phyloP scores from a whole-genome alignment of 2,329 filamentous ascomycete genomes.

The Ambrosiella xylebori region DNA sequence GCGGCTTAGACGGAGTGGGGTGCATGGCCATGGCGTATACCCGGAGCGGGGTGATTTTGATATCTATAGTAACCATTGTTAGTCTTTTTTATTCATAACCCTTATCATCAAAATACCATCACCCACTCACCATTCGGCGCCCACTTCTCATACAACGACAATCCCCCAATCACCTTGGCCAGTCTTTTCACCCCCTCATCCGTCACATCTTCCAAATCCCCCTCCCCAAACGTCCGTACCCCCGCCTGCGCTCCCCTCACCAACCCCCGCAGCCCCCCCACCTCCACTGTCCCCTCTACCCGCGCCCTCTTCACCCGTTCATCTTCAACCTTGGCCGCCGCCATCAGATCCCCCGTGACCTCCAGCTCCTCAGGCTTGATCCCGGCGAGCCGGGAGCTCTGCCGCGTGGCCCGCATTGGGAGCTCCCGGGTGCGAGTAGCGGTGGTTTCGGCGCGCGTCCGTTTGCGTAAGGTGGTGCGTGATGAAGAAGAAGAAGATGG shows the following conservation, averaged over 20 bases:
- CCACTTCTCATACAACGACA: constrained; percentile 72
- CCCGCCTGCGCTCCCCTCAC: constrained; percentile 58
- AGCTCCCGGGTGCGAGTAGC: constrained; percentile 24
- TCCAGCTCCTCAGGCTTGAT: constrained; percentile 30
- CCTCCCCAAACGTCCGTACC: constrained; percentile 68
- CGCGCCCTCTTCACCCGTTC: constrained; percentile 54
- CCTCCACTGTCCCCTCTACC: constrained; percentile 66
- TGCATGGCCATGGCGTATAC: constrained; percentile 82
- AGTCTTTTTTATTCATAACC: background rate
- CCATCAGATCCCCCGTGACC: constrained; percentile 14
- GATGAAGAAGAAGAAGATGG: constrained; percentile 22
- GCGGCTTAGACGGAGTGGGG: constrained; percentile 65
- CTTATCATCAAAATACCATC: background rate
- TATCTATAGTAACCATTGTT: constrained; percentile 33
- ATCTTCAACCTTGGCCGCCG: constrained; percentile 15
- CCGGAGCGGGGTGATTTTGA: constrained; percentile 79
- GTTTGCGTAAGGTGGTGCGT: constrained; percentile 7
- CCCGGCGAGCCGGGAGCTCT: constrained; percentile 41
- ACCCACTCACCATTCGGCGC: constrained; percentile 50
- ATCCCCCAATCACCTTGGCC: constrained; percentile 55
- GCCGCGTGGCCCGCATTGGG: constrained; percentile 29
- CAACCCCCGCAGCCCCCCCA: constrained; percentile 44
- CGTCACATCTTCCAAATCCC: constrained; percentile 63
- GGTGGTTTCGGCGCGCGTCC: constrained; percentile 21
- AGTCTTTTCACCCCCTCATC: constrained; percentile 59